Evolutionary conservation across 1,284 basidiomycete species (phyloP).

Genomic region (Volvariella volvacea): DNA sequence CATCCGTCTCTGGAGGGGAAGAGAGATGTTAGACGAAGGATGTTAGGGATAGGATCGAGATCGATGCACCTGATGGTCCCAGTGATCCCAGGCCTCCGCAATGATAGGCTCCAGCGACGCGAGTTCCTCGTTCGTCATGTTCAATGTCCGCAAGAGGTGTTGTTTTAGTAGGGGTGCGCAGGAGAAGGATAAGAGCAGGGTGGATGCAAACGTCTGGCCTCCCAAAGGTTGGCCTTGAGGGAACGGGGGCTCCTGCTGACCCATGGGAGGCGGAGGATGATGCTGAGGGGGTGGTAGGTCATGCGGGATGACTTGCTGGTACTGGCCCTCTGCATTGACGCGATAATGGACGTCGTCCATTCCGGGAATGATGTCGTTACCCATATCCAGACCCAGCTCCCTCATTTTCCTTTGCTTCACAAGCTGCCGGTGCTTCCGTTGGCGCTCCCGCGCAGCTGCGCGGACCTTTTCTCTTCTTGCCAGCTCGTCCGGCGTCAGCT

Average conservation of each 20-base stretch:
- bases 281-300: constrained; percentile 34
- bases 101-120: constrained; percentile 69
- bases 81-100: constrained; percentile 75
- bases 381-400: constrained; percentile 71
- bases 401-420: constrained; percentile 73
- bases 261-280: constrained; percentile 19
- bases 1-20: constrained; percentile 43
- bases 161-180: constrained; percentile 66
- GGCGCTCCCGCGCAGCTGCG: constrained; percentile 66
- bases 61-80: constrained; percentile 60
- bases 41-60: constrained; percentile 7
- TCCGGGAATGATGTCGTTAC: constrained; percentile 37
- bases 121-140: constrained; percentile 73
- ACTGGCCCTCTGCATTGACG: constrained; percentile 49
- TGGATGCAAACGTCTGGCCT: constrained; percentile 69
- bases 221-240: constrained; percentile 38
- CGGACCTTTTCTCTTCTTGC: constrained; percentile 61
- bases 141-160: constrained; percentile 61
- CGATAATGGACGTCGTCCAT: constrained; percentile 60
- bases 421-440: constrained; percentile 69
- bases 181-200: constrained; percentile 63
- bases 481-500: constrained; percentile 56
- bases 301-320: constrained; percentile 48
- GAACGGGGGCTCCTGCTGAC: constrained; percentile 37
- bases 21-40: constrained; percentile 8